Evolutionary conservation across 164 flowering plant species (phyloP).

Genomic region (Stephania japonica): DNA sequence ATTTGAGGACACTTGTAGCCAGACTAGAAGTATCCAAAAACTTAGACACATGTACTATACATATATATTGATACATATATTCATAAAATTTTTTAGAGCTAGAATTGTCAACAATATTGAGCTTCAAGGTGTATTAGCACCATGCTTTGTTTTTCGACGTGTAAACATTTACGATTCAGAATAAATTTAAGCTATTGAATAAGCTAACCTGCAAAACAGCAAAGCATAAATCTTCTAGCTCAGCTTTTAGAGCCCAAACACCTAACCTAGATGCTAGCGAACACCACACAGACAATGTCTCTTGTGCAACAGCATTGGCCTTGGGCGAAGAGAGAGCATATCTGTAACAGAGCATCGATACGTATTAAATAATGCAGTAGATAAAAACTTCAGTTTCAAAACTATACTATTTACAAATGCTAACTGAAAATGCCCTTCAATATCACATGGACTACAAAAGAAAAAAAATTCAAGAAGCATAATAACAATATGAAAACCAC

Average conservation of each 20-base stretch:
- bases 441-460: not conserved
- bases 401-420: not conserved
- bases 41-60: too few relatives aligned
- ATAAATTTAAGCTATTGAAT: not conserved
- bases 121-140: not conserved
- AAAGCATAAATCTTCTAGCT: constrained; percentile 92
- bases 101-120: not conserved
- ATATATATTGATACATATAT: too few relatives aligned
- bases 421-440: not conserved
- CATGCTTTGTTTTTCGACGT: not conserved
- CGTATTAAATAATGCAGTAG: not conserved
- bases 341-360: constrained; percentile 28
- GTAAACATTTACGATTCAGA: not conserved
- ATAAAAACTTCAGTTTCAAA: not conserved
- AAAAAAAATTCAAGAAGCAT: not conserved
- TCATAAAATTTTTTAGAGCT: too few relatives aligned
- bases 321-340: constrained; percentile 69
- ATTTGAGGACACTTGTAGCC: too few relatives aligned
- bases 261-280: constrained; percentile 97
- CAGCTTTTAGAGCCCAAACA: constrained; percentile 93
- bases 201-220: constrained; percentile 82
- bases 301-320: constrained; percentile 94
- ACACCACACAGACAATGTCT: constrained; percentile 89
- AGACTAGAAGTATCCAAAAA: too few relatives aligned
- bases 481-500: not conserved